A percentile compares a stretch with the other conserved stretches of the same genome.
These are phyloP conservation scores for Hygrophorus pudorinus DNA, from an alignment of 768 basidiomycete species.

Conservation along the genomic window DNA sequence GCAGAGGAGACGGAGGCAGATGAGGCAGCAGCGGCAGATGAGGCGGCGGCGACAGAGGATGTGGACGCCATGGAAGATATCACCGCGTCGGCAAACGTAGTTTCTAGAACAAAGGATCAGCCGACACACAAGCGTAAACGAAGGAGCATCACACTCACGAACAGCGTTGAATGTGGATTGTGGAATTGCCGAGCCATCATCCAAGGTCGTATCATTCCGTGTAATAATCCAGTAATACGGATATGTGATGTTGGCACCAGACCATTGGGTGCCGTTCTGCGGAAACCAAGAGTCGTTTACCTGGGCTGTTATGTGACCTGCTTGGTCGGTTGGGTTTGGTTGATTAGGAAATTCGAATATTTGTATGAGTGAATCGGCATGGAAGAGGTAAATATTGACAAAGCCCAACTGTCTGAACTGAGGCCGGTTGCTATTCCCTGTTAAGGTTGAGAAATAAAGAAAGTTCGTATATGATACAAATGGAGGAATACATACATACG, in stretches of 20 bases:
- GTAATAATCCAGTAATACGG: slow-evolving; percentile 76
- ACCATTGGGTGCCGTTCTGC: slow-evolving; percentile 34
- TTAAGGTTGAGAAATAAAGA: slow-evolving; percentile 6
- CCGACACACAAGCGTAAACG: not conserved
- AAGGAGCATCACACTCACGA: slow-evolving; percentile 43
- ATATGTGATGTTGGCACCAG: slow-evolving; percentile 45
- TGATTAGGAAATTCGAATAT: slow-evolving; percentile 34
- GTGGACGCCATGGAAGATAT: slow-evolving; percentile 43
- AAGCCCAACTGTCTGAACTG: slow-evolving; percentile 48
- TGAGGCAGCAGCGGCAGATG: slow-evolving; percentile 23
- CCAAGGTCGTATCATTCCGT: slow-evolving; percentile 41
- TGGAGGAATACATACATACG: slow-evolving; percentile 52
- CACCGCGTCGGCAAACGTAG: slow-evolving; percentile 64
- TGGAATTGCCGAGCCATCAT: slow-evolving; percentile 42
- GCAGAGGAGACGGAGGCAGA: slow-evolving; percentile 27
- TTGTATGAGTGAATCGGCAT: slow-evolving; percentile 50
- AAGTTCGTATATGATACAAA: slow-evolving; percentile 8
- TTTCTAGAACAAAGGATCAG: slow-evolving; percentile 37
- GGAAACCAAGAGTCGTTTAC: slow-evolving; percentile 78
- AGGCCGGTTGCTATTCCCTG: slow-evolving; percentile 72
- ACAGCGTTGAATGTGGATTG: slow-evolving; percentile 73
- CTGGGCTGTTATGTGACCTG: slow-evolving; percentile 41
- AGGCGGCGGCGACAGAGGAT: slow-evolving; percentile 23
- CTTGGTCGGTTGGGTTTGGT: slow-evolving; percentile 38
- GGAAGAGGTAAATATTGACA: slow-evolving; percentile 73